Evolutionary conservation across 768 basidiomycete species (phyloP), one percentile per base, ranked within the genome.

Genomic region (Glaciozyma martinii): DNA sequence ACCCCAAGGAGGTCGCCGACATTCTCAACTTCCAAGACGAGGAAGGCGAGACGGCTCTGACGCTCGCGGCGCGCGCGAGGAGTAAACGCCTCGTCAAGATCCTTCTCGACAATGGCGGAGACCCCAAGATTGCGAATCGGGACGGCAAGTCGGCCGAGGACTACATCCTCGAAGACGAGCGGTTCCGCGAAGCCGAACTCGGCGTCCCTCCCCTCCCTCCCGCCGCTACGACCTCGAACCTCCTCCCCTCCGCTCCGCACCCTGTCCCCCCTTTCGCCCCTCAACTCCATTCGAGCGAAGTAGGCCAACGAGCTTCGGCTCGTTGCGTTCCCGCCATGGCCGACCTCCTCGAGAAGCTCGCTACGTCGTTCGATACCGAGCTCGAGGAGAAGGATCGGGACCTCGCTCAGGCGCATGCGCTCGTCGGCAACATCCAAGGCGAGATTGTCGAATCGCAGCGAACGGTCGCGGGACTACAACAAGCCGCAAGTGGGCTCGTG

Each of bases 1-100:
- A 89, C 78, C 93, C 95, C 1, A 88, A 88, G 73, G 95, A 99
- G 76, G 79, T 99, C 37, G 90, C 91, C 40, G 95, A 99, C 73
- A 90, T 99, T 55, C 91, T 99, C 77, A 99, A 99, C 75, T 98
- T 97, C 76, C 95, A 95, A 76, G 94, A 98, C 75, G 92, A 97
- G 75, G 95, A 99, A 69, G 94, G 94, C 43, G 95, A 99, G 78
- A 98, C 95, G 10, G 91, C 95, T 16, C 78, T 99, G 66, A 98
- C 95, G 5, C 84, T 99, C 81, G 93, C 95, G 25, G 94, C 95
- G 19, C 83, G 95, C 50, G 97, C 93, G 75, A 80, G 95, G 62
- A 92, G 89, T 77, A 93, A 95, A 77, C 87, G 93, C 19, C 82
- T 99, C 7, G 92, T 98, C 71, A 95, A 93, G 76, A 82, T 94